Percentiles rank a stretch among this genome's conserved stretches.
Conservation (phyloP, 768 basidiomycete species). For the Tylopilus subfusipes region DNA sequence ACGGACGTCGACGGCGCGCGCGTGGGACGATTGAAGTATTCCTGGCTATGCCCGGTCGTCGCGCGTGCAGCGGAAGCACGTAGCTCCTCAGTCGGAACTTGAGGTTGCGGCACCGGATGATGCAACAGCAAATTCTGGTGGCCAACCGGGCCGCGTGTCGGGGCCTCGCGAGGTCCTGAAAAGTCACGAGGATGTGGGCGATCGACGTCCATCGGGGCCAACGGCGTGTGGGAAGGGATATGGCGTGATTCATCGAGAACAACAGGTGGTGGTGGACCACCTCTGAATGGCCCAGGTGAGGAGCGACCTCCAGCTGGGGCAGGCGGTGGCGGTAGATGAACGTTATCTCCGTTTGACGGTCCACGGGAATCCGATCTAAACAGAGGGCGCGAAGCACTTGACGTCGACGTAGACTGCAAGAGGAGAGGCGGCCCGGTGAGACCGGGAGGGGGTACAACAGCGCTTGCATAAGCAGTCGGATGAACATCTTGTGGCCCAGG, state of each 20-base stretch:
- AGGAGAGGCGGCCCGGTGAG: slow-evolving; percentile 66
- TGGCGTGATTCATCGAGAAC: slow-evolving; percentile 75
- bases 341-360: slow-evolving; percentile 36
- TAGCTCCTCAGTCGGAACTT: slow-evolving; percentile 49
- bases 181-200: slow-evolving; percentile 60
- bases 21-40: slow-evolving; percentile 52
- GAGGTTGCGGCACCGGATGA: slow-evolving; percentile 62
- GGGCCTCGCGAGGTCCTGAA: slow-evolving; percentile 43
- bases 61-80: slow-evolving; percentile 38
- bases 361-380: slow-evolving; percentile 71
- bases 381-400: slow-evolving; percentile 35
- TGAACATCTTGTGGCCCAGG: slow-evolving; percentile 95
- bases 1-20: slow-evolving; percentile 56
- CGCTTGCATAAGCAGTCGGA: slow-evolving; percentile 87
- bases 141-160: slow-evolving; percentile 50
- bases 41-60: slow-evolving; percentile 45
- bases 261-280: slow-evolving; percentile 80
- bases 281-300: slow-evolving; percentile 74
- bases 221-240: slow-evolving; percentile 58
- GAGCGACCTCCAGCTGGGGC: slow-evolving; percentile 45
- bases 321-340: slow-evolving; percentile 59
- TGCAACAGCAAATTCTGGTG: slow-evolving; percentile 61
- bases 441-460: slow-evolving; percentile 67
- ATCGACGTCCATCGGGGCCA: slow-evolving; percentile 78
- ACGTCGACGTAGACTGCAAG: slow-evolving; percentile 43